Conservation (phyloP, 441 rosid species). For the Populus hybrid region DNA sequence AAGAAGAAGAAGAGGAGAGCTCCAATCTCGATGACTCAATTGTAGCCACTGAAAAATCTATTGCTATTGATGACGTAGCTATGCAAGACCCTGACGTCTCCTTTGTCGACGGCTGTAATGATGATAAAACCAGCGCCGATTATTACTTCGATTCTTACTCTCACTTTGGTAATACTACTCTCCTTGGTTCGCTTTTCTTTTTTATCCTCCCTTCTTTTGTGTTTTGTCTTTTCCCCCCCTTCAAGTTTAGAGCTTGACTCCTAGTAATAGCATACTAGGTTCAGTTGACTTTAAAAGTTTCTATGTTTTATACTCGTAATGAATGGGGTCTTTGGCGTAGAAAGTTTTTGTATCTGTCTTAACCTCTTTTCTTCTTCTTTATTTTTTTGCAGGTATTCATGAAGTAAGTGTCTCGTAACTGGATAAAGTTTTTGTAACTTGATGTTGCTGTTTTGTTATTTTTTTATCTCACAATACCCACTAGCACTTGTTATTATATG, state of each 20-base stretch:
- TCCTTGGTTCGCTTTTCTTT: neutral
- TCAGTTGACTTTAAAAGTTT: neutral
- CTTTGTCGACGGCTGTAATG: conserved; percentile 33
- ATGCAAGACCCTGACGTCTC: conserved; percentile 53
- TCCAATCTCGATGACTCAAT: conserved; percentile 42
- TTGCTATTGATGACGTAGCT: conserved; percentile 41
- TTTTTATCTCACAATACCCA: neutral
- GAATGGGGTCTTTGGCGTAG: neutral
- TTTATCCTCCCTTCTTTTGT: neutral
- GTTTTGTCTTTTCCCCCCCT: neutral
- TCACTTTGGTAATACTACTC: conserved; percentile 60
- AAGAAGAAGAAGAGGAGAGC: conserved; percentile 27
- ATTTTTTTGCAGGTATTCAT: conserved; percentile 72
- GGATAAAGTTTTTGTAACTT: conserved; percentile 5
- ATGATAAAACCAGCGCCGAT: conserved; percentile 79
- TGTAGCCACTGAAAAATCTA: conserved; percentile 26
- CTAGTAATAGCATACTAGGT: neutral
- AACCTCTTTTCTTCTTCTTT: neutral
- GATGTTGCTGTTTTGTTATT: neutral
- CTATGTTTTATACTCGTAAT: neutral
- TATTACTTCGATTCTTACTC: conserved; percentile 94
- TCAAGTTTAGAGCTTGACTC: too few relatives aligned
- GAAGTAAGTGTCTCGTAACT: conserved; percentile 71
- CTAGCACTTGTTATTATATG: neutral
- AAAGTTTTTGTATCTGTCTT: neutral